A percentile compares a stretch with the other conserved stretches of the same genome.
Evolutionary conservation across 2,329 filamentous ascomycete genomes (phyloP).

Genomic region (Alternaria burnsii): DNA sequence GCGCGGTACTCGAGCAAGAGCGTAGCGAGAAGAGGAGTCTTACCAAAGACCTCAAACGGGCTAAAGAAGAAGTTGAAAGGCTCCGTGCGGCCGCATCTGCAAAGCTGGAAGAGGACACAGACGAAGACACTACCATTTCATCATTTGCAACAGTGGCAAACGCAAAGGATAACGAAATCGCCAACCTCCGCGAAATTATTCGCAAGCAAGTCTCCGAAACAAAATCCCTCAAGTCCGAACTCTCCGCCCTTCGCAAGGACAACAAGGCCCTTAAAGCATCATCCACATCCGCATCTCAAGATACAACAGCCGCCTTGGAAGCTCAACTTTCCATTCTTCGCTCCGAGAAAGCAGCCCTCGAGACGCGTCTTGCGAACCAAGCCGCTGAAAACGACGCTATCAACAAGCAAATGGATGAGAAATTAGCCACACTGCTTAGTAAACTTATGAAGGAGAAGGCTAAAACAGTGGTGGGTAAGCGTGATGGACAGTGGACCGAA

Average conservation of each 20-base stretch:
- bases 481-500: conserved; percentile 48
- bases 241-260: conserved; percentile 21
- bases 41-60: conserved; percentile 37
- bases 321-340: conserved; percentile 20
- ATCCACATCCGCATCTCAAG: conserved; percentile 21
- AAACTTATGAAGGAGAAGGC: conserved; percentile 45
- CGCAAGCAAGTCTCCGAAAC: conserved; percentile 35
- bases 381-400: conserved; percentile 39
- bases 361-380: conserved; percentile 28
- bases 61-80: conserved; percentile 31
- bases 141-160: conserved; percentile 18
- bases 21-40: conserved; percentile 42
- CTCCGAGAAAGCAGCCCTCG: conserved; percentile 30
- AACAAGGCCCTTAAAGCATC: conserved; percentile 28
- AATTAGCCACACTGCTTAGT: conserved; percentile 37
- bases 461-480: conserved; percentile 38
- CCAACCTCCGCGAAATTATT: conserved; percentile 36
- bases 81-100: conserved; percentile 26
- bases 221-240: conserved; percentile 34
- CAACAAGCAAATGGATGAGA: conserved; percentile 46
- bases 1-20: conserved; percentile 44
- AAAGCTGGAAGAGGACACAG: conserved; percentile 22
- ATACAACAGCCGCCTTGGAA: conserved; percentile 21
- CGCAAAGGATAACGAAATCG: conserved; percentile 38
- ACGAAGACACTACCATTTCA: conserved; percentile 23